A percentile compares a stretch with the other conserved stretches of the same genome.
Evolutionary conservation across 495 filamentous ascomycete genomes (phyloP).

Genomic region (Aspergillus taichungensis): DNA sequence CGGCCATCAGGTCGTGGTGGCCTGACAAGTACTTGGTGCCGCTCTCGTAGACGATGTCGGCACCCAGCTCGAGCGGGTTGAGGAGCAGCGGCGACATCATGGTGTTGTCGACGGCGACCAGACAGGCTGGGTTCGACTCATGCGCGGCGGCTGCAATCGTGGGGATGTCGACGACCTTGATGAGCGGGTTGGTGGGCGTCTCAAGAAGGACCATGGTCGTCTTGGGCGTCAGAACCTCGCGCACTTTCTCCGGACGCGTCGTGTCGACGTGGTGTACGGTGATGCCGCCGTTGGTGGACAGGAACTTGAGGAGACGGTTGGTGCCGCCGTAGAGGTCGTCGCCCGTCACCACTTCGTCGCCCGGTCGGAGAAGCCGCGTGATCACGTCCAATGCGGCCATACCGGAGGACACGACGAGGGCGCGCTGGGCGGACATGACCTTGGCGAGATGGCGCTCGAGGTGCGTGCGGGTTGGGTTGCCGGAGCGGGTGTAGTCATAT

Average conservation of each 20-base stretch:
- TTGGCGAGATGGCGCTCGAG: slow-evolving; percentile 95
- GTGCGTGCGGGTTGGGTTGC: slow-evolving; percentile 93
- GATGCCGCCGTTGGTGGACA: slow-evolving; percentile 78
- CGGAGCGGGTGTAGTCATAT: slow-evolving; percentile 97
- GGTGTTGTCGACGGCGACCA: slow-evolving; percentile 93
- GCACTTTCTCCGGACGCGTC: slow-evolving; percentile 60
- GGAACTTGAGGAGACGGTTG: slow-evolving; percentile 85
- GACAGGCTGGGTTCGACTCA: slow-evolving; percentile 64
- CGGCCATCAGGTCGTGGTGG: slow-evolving; percentile 98
- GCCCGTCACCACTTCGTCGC: slow-evolving; percentile 93
- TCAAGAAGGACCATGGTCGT: slow-evolving; percentile 95
- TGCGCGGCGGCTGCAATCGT: slow-evolving; percentile 67
- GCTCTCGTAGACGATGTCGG: slow-evolving; percentile 94
- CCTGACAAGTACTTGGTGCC: slow-evolving; percentile 97
- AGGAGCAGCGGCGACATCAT: slow-evolving; percentile 93
- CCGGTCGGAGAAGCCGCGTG: slow-evolving; percentile 82
- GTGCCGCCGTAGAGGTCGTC: slow-evolving; percentile 97
- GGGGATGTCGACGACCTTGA: slow-evolving; percentile 92
- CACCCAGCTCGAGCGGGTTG: slow-evolving; percentile 87
- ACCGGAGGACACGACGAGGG: slow-evolving; percentile 86
- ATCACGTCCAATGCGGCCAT: slow-evolving; percentile 98
- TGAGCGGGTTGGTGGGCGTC: slow-evolving; percentile 92
- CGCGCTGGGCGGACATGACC: slow-evolving; percentile 91
- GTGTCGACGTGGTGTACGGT: slow-evolving; percentile 95
- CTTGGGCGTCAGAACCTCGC: slow-evolving; percentile 58